Evolutionary conservation across 306 rosid genomes (phyloP).

Genomic region (Arachis hypogaea): DNA sequence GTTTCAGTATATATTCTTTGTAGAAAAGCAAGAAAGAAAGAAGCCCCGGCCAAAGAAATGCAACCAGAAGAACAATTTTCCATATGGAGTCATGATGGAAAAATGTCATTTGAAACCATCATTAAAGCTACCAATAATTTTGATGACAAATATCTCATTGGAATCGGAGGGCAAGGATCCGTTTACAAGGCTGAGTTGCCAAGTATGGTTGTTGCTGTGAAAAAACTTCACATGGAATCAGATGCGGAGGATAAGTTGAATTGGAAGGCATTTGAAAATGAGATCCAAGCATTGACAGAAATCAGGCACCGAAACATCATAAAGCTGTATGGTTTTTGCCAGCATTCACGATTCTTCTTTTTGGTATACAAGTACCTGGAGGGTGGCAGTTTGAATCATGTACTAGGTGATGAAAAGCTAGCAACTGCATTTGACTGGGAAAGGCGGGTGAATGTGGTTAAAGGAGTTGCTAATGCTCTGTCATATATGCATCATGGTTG

Average conservation of each 20-base stretch:
- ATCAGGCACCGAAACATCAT: conserved; percentile 30
- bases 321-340: background rate
- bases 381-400: background rate
- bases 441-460: background rate
- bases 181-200: conserved; percentile 37
- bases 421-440: background rate
- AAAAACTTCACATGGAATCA: conserved; percentile 25
- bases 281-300: conserved; percentile 39
- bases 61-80: conserved; percentile 15
- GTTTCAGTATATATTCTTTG: conserved; percentile 30
- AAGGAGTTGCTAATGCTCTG: background rate
- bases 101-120: conserved; percentile 31
- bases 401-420: background rate
- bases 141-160: conserved; percentile 33
- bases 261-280: conserved; percentile 27
- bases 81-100: conserved; percentile 37
- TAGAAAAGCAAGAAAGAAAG: conserved; percentile 1
- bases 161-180: conserved; percentile 34
- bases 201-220: conserved; percentile 29
- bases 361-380: background rate
- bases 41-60: background rate
- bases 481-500: background rate
- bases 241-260: conserved; percentile 13
- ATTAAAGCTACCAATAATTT: conserved; percentile 38
- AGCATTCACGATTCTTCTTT: background rate